Evolutionary conservation across 192 early-diverging fungal genomes (phyloP).

Genomic region (Coemansia sp.): DNA sequence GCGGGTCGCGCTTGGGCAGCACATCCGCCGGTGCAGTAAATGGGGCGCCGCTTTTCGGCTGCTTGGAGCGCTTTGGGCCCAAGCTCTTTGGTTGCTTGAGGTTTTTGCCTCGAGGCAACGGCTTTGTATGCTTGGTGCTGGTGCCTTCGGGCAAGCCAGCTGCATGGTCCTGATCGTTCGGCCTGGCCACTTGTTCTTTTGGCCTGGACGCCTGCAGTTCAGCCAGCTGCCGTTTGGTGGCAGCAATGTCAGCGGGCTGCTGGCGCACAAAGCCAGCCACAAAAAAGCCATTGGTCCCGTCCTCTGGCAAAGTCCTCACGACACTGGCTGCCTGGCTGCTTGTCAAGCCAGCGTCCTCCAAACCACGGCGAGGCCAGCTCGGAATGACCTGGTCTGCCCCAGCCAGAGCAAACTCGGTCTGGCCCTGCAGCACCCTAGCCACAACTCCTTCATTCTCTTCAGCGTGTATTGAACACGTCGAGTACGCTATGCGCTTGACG

Average conservation of each 20-base stretch:
- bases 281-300: constrained; percentile 94
- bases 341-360: constrained; percentile 32
- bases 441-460: constrained; percentile 96
- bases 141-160: neutral
- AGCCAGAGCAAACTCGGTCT: constrained; percentile 57
- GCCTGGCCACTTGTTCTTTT: neutral
- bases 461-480: constrained; percentile 91
- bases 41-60: neutral
- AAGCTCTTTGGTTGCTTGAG: neutral
- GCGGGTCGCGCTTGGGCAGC: neutral
- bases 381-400: constrained; percentile 62
- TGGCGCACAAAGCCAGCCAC: constrained; percentile 79
- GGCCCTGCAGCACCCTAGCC: constrained; percentile 55
- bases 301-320: constrained; percentile 75
- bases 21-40: neutral
- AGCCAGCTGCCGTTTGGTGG: constrained; percentile 7
- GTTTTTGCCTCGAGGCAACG: neutral
- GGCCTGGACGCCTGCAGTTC: neutral
- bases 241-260: constrained; percentile 14
- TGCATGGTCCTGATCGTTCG: neutral
- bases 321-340: constrained; percentile 57
- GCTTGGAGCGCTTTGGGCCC: neutral
- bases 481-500: constrained; percentile 85
- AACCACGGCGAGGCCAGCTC: constrained; percentile 75
- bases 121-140: neutral